Evolutionary conservation across 164 flowering plant species (phyloP), one percentile per base, ranked within the genome.

Genomic region (Annona cherimola): DNA sequence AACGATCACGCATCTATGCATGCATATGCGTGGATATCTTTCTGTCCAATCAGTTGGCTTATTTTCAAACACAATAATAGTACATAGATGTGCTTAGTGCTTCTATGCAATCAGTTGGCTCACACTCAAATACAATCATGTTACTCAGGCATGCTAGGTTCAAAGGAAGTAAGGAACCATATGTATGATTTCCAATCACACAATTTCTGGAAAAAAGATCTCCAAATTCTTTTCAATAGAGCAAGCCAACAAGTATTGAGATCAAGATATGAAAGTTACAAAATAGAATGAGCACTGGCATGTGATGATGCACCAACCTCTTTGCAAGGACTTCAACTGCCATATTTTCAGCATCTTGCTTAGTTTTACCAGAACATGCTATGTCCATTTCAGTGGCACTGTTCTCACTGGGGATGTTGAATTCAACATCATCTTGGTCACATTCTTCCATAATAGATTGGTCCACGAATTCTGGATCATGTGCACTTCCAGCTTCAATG

Each of bases 281-380:
- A 50, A 50, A 11, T 7, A 50, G 57, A 5, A 50, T 50, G 57
- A 16, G 3, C 9, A 16, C 57, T 50, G 57, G 35, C 40, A 5
- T 39, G 14, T 68, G 42, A 19, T 12, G 39, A 68, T 20, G 20
- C 26, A 40, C 67, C n/a, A 76, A 93, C 97, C 97, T 94, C 62
- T 43, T 64, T 4, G 93, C 91, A 74, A 94, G 94, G 59, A 85
- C 82, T 78, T 80, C 66, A 67, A 88, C 73, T 9, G 89, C 94
- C 70, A 77, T 1, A 18, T 82, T 83, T 76, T 83, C 89, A 42
- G 82, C 93, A 75, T 86, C 90, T 72, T 77, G 79, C 73, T 63
- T 83, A 63, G 62, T 66, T 73, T 77, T 81, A 69, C 68, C 57
- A 4, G 18, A 62, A 41, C 9, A n/a, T 19, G 63, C 39, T 65